Base-by-base conservation (phyloP, 345 rosid genomes). In the Nephelium lappaceum region DNA sequence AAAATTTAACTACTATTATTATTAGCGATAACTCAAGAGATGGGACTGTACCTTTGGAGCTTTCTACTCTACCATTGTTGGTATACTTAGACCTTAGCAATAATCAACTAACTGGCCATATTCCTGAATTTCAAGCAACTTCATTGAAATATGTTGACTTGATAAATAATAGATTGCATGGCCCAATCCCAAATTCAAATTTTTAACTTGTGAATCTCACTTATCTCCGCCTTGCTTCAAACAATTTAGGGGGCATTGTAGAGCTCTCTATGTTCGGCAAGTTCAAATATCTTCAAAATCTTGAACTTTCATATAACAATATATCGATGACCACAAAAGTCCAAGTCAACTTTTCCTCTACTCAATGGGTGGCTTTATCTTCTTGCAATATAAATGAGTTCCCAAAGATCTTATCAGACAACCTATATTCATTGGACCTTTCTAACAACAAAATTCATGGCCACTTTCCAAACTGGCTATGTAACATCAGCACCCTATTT, bases 361-460 rank as follows among this genome's bases (percentile, higher is more conserved):
- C 86, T 0, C 11, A 62, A 0, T 0, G 0, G 1, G 6, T 84
- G 31, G 10, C n/a, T 9, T 69, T 78, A 16, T 69, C 82, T 47
- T 67, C 68, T 25, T 84, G 85, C 69, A 82, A 74, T 5, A 66
- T 85, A 5, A 82, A 45, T 18, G 72, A 42, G 15, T 69, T 85
- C 19, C 87, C 85, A 2, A 16, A 24, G 14, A 66, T 77, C 25
- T 41, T 71, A 58, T 60, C 27, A 24, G 12, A 36, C 25, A 5
- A 5, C 12, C 16, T 85, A 19, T 0, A 3, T 0, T 11, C 0
- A 9, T 5, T 84, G 23, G 74, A 77, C 67, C 42, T 57, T n/a
- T 62, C 70, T 39, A 4, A 67, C 15, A 85, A 85, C 18, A 31
- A 36, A 8, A 82, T 85, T 31, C 60, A 69, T 2, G 81, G 85